Evolutionary conservation across 768 basidiomycete species (phyloP), one percentile per base, ranked within the genome.

Genomic region (Cystobasidiopsis lactophilus): DNA sequence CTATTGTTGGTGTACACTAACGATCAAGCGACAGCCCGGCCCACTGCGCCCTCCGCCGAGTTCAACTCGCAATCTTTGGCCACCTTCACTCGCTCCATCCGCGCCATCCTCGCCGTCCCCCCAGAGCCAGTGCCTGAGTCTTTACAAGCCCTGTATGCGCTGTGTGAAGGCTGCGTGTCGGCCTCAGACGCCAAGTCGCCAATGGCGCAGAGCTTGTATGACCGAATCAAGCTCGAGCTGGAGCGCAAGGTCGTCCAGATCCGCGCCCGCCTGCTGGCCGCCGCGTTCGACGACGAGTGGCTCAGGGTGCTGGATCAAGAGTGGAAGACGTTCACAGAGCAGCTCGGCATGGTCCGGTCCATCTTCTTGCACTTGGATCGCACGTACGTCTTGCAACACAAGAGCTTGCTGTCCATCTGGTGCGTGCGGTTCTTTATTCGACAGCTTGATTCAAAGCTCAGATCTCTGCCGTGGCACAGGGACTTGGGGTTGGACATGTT

Each of bases 301-400:
- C 64, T 84, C 3, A 58, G 55, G 0, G 66, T 66, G n/a, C 76
- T 85, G 51, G 76, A 76, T 4, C 62, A 67, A 10, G 64, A 66
- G 1, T 78, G 76, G 61, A 68, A 69, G 24, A 79, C 78, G 77
- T 83, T 79, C 40, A 75, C 79, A 57, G 64, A 65, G 31, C 72
- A 75, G 62, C 70, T 82, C 57, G 80, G 67, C 3, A 66, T 82
- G 19, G 61, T 84, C 2, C 66, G 73, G 56, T 78, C 78, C 0
- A 65, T 84, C 24, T 66, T 84, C 49, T 74, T 80, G 2, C 80
- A 78, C 63, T 66, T 85, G 48, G 82, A 86, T 61, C 75, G 79
- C 60, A 70, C 72, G 0, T 83, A 77, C 57, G 70, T 82, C 0
- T 66, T 63, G 14, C 39, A 68, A 38, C 65, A 71, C 30, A 66